A percentile compares a stretch with the other conserved stretches of the same genome.
Evolutionary conservation across 129 eudicot species (phyloP).

Genomic region (Glebionis coronaria): DNA sequence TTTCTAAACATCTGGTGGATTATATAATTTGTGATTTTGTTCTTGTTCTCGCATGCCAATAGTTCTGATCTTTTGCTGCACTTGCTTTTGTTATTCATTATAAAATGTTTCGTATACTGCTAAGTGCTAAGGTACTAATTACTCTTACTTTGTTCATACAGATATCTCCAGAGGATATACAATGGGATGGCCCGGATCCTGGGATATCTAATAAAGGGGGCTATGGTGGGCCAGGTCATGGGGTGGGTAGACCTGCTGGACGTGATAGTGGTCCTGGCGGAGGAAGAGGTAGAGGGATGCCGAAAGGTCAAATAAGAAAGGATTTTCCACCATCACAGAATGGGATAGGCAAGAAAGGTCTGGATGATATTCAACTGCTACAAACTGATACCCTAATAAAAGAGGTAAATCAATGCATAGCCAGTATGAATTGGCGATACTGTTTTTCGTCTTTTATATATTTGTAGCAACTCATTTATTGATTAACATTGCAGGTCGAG

Average conservation of each 20-base stretch:
- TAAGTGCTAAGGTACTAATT: not conserved
- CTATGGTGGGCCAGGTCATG: slow-evolving; percentile 60
- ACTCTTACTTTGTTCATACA: slow-evolving; percentile 17
- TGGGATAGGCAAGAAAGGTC: slow-evolving; percentile 80
- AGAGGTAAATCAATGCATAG: slow-evolving; percentile 48
- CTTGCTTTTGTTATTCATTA: too few species aligned
- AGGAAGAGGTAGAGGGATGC: slow-evolving; percentile 77
- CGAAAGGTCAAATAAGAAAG: slow-evolving; percentile 61
- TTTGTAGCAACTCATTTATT: slow-evolving; percentile 13
- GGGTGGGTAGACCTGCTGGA: slow-evolving; percentile 49
- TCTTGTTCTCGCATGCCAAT: too few species aligned
- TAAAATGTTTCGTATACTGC: too few species aligned
- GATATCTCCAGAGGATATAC: slow-evolving; percentile 88
- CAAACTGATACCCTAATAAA: slow-evolving; percentile 76
- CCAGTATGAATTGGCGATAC: not conserved
- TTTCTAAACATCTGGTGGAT: too few species aligned
- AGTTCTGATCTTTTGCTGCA: too few species aligned
- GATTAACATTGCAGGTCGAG: slow-evolving; percentile 65
- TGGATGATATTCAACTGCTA: slow-evolving; percentile 65
- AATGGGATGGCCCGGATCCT: slow-evolving; percentile 80
- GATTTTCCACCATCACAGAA: slow-evolving; percentile 70
- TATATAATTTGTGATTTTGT: too few species aligned
- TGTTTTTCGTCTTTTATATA: not conserved
- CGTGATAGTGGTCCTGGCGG: slow-evolving; percentile 59
- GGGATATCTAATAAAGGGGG: slow-evolving; percentile 60